phyloP scores from a whole-genome alignment of 2,329 filamentous ascomycete species.

The Macrophomina phaseolina region DNA sequence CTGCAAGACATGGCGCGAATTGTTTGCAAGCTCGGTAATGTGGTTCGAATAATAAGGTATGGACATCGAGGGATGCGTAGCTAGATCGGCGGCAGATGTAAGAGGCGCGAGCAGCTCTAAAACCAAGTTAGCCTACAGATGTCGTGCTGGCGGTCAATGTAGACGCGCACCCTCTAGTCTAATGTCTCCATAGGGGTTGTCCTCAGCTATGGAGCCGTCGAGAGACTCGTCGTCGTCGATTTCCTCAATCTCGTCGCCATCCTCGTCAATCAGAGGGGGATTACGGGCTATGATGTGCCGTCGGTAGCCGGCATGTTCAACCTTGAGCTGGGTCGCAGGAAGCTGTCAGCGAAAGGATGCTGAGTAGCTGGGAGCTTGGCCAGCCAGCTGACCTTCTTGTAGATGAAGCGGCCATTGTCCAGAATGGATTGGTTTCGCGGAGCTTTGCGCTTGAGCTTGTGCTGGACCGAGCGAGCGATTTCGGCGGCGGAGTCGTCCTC shows the following conservation, averaged over 20 bases:
- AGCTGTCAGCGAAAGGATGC: not conserved
- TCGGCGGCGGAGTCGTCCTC: constrained; percentile 71
- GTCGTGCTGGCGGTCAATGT: constrained; percentile 1
- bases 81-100: constrained; percentile 74
- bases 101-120: constrained; percentile 76
- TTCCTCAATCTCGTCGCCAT: constrained; percentile 77
- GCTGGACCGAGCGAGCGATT: constrained; percentile 66
- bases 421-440: constrained; percentile 34
- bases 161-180: constrained; percentile 66
- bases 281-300: constrained; percentile 77
- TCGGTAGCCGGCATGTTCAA: constrained; percentile 75
- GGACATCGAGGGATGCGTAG: constrained; percentile 75
- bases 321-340: constrained; percentile 56
- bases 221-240: constrained; percentile 70
- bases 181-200: constrained; percentile 76
- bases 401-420: constrained; percentile 64
- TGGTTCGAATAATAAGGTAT: constrained; percentile 76
- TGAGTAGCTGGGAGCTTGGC: constrained; percentile 5
- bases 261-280: constrained; percentile 74
- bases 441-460: constrained; percentile 79
- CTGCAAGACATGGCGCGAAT: constrained; percentile 73
- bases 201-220: constrained; percentile 58
- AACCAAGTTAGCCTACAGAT: constrained; percentile 34
- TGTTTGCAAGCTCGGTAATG: constrained; percentile 71
- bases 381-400: constrained; percentile 68